phyloP scores from a whole-genome alignment of 805 yeast genomes.

The Pichia exigua region DNA sequence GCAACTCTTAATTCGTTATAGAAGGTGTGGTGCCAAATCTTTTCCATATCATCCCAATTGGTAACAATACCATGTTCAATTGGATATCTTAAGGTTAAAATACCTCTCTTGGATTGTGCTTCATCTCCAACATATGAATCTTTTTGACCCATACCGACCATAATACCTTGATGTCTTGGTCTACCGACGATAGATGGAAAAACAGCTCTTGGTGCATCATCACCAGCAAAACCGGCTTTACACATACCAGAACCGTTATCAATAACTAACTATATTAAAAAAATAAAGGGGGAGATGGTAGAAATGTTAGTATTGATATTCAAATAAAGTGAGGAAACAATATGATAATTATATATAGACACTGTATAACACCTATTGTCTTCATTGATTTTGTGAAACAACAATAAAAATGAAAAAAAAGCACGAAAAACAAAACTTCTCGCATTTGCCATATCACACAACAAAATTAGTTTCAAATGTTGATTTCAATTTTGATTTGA shows the following conservation, averaged over 20 bases:
- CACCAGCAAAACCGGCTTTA: constrained; percentile 99
- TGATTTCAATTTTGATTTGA: not conserved
- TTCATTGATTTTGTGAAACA: not conserved
- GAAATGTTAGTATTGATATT: constrained; percentile 3
- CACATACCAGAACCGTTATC: constrained; percentile 99
- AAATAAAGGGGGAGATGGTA: not conserved
- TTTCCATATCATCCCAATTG: constrained; percentile 99
- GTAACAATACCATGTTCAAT: constrained; percentile 99
- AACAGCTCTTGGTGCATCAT: constrained; percentile 99
- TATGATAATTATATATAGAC: not conserved
- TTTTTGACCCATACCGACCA: constrained; percentile 99
- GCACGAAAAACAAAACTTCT: not conserved
- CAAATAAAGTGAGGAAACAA: not conserved
- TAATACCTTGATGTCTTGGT: constrained; percentile 99
- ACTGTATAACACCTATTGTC: not conserved
- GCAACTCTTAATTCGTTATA: constrained; percentile 99
- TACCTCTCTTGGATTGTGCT: constrained; percentile 99
- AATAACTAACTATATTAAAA: constrained; percentile 55
- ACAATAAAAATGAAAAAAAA: not conserved
- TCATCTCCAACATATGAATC: constrained; percentile 99
- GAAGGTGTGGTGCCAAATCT: constrained; percentile 99
- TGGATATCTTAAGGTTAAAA: constrained; percentile 96
- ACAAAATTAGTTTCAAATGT: not conserved
- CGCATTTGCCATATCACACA: not conserved
- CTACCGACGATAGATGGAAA: constrained; percentile 99